Conservation (phyloP, 805 yeast genomes). For the Saccharomyces kudriavzevii region DNA sequence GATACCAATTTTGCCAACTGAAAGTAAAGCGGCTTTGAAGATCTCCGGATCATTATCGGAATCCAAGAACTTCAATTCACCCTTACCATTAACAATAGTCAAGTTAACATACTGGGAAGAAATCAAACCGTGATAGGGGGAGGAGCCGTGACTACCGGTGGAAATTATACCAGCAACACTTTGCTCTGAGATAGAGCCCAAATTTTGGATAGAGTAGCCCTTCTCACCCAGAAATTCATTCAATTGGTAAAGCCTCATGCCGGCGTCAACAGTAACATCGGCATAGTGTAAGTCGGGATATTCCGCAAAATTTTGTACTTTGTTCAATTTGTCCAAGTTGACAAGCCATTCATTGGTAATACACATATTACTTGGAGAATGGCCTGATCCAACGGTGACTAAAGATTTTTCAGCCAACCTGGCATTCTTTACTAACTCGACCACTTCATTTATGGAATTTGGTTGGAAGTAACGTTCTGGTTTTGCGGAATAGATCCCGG, state of each 20-base stretch:
- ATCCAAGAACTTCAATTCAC: slow-evolving; percentile 48
- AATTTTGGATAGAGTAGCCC: slow-evolving; percentile 76
- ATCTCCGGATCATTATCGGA: slow-evolving; percentile 52
- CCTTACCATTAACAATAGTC: slow-evolving; percentile 66
- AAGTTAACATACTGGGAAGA: slow-evolving; percentile 79
- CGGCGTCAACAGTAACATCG: slow-evolving; percentile 93
- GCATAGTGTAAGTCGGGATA: slow-evolving; percentile 59
- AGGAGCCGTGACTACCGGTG: slow-evolving; percentile 95
- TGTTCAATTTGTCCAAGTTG: slow-evolving; percentile 67
- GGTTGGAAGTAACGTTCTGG: slow-evolving; percentile 84
- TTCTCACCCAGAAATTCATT: slow-evolving; percentile 55
- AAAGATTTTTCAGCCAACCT: slow-evolving; percentile 50
- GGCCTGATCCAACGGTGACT: slow-evolving; percentile 87
- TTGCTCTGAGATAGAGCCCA: slow-evolving; percentile 92
- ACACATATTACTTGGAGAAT: slow-evolving; percentile 87
- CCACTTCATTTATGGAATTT: slow-evolving; percentile 54
- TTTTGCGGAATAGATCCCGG: slow-evolving; percentile 70
- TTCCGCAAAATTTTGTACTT: slow-evolving; percentile 42
- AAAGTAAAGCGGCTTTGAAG: slow-evolving; percentile 74
- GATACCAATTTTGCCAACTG: slow-evolving; percentile 87
- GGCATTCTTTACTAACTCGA: slow-evolving; percentile 60
- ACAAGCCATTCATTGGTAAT: slow-evolving; percentile 85
- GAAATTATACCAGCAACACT: slow-evolving; percentile 92
- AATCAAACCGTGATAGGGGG: slow-evolving; percentile 85
- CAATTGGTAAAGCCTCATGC: slow-evolving; percentile 68